Evolutionary conservation across 2,329 filamentous ascomycete genomes (phyloP).

Genomic region (Calcarisporium arbuscula): DNA sequence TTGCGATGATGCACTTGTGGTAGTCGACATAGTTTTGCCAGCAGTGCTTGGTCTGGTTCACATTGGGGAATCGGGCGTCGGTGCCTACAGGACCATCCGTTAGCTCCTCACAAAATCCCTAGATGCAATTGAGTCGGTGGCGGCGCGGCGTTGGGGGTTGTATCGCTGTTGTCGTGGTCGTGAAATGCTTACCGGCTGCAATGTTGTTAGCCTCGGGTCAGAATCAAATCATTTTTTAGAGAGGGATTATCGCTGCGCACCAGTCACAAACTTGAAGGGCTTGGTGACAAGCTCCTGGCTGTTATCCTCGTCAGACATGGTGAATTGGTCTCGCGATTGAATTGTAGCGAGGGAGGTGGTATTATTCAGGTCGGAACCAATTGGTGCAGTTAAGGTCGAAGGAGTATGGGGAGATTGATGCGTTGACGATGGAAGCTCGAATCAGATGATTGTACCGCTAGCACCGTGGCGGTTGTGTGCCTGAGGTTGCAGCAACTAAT

Average conservation of each 20-base stretch:
- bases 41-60: slow-evolving; percentile 99
- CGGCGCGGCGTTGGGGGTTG: slow-evolving; percentile 9
- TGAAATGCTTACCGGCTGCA: slow-evolving; percentile 36
- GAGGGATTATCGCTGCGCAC: slow-evolving; percentile 53
- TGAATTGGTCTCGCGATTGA: slow-evolving; percentile 34
- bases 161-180: slow-evolving; percentile 11
- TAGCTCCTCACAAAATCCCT: slow-evolving; percentile 4
- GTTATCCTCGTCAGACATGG: slow-evolving; percentile 88
- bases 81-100: slow-evolving; percentile 57
- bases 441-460: slow-evolving; percentile 39
- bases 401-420: slow-evolving; percentile 24
- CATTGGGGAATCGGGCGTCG: slow-evolving; percentile 97
- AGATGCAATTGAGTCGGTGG: slow-evolving; percentile 21
- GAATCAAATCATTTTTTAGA: slow-evolving; percentile 28
- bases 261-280: slow-evolving; percentile 99
- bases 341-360: slow-evolving; percentile 21
- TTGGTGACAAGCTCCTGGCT: slow-evolving; percentile 76
- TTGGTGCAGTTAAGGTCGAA: slow-evolving; percentile 3
- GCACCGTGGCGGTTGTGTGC: slow-evolving; percentile 28
- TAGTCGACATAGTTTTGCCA: slow-evolving; percentile 99
- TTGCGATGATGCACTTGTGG: slow-evolving; percentile 98
- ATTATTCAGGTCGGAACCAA: slow-evolving; percentile 13
- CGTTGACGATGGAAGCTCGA: slow-evolving; percentile 29
- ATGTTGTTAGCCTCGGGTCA: slow-evolving; percentile 35
- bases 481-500: slow-evolving; percentile 32